Evolutionary conservation across 208 protist genomes (phyloP).

Genomic region (Leptomonas pyrrhocoris): DNA sequence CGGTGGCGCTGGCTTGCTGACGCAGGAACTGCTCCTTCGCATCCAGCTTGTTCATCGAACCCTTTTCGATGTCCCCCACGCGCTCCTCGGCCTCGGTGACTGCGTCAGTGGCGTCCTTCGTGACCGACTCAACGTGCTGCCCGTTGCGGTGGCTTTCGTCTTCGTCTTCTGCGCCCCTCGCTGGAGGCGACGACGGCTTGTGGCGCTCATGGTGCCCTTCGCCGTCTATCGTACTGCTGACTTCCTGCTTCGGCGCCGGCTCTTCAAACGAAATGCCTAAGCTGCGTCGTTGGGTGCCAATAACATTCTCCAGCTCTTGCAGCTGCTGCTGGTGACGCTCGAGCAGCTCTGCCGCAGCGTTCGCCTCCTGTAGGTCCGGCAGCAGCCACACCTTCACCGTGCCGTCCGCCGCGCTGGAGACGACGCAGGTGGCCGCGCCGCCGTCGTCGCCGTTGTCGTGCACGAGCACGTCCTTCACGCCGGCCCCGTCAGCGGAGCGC

Average conservation of each 20-base stretch:
- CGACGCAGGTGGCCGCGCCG: slow-evolving; percentile 28
- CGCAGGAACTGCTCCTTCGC: slow-evolving; percentile 29
- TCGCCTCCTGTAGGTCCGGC: slow-evolving; percentile 56
- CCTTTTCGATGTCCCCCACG: background rate
- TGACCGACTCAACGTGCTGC: background rate
- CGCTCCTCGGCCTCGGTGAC: background rate
- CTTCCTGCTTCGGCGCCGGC: slow-evolving; percentile 3
- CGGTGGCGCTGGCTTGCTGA: slow-evolving; percentile 18
- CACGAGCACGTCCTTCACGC: slow-evolving; percentile 46
- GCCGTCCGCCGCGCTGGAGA: slow-evolving; percentile 67
- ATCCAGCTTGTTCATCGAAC: background rate
- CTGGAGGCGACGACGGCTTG: background rate
- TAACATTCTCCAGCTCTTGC: slow-evolving; percentile 30
- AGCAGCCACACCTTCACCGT: slow-evolving; percentile 72
- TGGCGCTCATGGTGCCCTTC: slow-evolving; percentile 7
- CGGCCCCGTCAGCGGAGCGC: slow-evolving; percentile 6
- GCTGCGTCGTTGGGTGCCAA: slow-evolving; percentile 26
- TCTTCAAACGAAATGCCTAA: slow-evolving; percentile 57
- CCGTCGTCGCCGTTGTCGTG: slow-evolving; percentile 31
- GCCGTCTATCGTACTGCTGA: slow-evolving; percentile 5
- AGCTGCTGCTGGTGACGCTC: slow-evolving; percentile 45
- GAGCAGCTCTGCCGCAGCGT: slow-evolving; percentile 38
- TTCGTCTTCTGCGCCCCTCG: background rate
- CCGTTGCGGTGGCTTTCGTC: background rate
- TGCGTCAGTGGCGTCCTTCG: too few relatives aligned